phyloP scores from a whole-genome alignment of 2,329 filamentous ascomycete genomes.

The Xylariaceae sp. region DNA sequence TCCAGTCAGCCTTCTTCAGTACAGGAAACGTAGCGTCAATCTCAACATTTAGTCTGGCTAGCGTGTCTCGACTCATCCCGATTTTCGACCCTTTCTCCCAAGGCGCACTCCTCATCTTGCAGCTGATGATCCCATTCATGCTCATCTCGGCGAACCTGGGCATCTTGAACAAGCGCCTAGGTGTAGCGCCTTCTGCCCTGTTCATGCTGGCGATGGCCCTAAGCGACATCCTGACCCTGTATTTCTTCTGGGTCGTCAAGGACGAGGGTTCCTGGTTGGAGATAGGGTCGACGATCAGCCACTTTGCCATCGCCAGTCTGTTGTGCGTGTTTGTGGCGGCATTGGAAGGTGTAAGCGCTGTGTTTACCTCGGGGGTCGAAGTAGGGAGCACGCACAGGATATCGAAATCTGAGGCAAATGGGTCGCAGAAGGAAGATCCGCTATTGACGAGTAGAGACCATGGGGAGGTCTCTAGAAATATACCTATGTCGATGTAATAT shows the following conservation, averaged over 20 bases:
- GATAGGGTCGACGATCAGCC: conserved; percentile 93
- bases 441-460: no score
- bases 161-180: conserved; percentile 77
- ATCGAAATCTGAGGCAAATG: conserved; percentile 7
- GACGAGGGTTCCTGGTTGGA: conserved; percentile 97
- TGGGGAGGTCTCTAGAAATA: conserved; percentile 5
- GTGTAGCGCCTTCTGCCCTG: conserved; percentile 78
- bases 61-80: conserved; percentile 79
- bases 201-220: conserved; percentile 94
- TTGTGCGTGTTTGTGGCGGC: conserved; percentile 86
- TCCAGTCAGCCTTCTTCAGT: conserved; percentile 95
- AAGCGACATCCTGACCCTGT: conserved; percentile 84
- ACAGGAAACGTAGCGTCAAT: conserved; percentile 94
- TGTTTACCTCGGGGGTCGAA: conserved; percentile 76
- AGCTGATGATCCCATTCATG: conserved; percentile 89
- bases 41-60: conserved; percentile 89
- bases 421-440: conserved; percentile 7
- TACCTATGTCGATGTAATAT: no score
- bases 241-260: conserved; percentile 96
- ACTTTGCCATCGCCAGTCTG: conserved; percentile 88
- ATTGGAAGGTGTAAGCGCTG: conserved; percentile 77
- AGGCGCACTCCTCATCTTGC: conserved; percentile 77
- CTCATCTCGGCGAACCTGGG: conserved; percentile 92
- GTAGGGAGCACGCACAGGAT: conserved; percentile 38
- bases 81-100: conserved; percentile 93